Evolutionary conservation across 2,329 filamentous ascomycete species (phyloP), one percentile per base, ranked within the genome.

Genomic region (Bimuria novae-zelandiae): DNA sequence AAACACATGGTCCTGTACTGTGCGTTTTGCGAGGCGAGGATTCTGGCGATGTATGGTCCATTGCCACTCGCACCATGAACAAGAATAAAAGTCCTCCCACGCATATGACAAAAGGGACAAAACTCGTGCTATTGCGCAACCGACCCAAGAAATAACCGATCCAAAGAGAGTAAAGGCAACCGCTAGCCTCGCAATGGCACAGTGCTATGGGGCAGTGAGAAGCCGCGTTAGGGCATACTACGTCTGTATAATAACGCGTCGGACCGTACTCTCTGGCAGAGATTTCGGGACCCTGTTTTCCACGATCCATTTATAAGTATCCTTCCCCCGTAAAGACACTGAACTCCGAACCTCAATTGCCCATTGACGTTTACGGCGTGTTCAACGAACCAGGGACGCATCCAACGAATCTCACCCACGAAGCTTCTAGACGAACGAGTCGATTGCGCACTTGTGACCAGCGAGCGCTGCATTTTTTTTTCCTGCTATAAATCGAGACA

Each of bases 111-210:
- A 65, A 63, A 49, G 17, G 36, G 33, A 4, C 19, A 25, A 17
- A 23, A 23, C 65, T 59, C 68, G 69, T 69, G 68, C 67, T 63
- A 73, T 73, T 67, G 68, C 70, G 70, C 69, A 68, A 72, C 72
- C 68, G 67, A 56, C 67, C 66, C 29, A 68, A 71, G 62, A 59
- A 65, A 65, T 60, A 61, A 61, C 63, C 64, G 69, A 61, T 52
- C 41, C 63, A 63, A 45, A 51, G 17, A 29, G 52, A 29, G 51
- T 21, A 37, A 56, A 58, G 51, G 49, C 49, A 52, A 32, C 52
- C 56, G 58, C 51, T 64, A 62, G 60, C 36, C 51, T 27, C 21
- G 35, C 47, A 29, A 49, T 43, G 53, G 51, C 29, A 29, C 25
- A 30, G 40, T 44, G 33, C 29, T 17, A 30, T 45, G 37, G 44